Base-by-base conservation (phyloP, 768 basidiomycete genomes). In the Rhizopogon sp. region DNA sequence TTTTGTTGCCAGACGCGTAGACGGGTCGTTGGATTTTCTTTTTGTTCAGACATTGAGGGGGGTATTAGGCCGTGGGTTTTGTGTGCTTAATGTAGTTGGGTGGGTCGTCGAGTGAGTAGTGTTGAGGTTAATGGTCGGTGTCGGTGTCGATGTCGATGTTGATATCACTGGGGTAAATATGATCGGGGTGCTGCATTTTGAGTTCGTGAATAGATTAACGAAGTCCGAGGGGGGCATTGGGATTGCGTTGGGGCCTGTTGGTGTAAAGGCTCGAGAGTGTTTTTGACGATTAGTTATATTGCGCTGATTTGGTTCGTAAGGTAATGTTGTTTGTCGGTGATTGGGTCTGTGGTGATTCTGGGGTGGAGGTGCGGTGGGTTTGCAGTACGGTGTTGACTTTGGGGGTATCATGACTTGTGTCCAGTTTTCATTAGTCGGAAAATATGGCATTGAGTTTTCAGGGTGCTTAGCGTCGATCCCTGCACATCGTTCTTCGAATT, bases 1-100 rank as follows among this genome's bases (percentile, higher is more conserved):
- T 25, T 13, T 7, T 40, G 17, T n/a, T 14, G 37, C 10, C 51
- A 11, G n/a, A 60, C 3, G 2, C 29, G 22, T 45, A 7, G 3
- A 28, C 10, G 20, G 20, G 20, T 20, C 20, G 20, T 20, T 20
- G 20, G 2, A 20, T 13, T 22, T 33, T 9, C 39, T 41, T 20
- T 17, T 37, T 13, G 35, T 58, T 25, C 17, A 39, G 20, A 20
- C 20, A 20, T 20, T 39, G 11, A 14, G 37, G 14, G 13, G 52
- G 73, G 76, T 47, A 76, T 72, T 6, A 39, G 65, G 0, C 50
- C 29, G 0, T 76, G 73, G 6, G 77, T 62, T 2, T 75, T 56
- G 0, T 64, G 20, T 1, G 1, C 20, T 20, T 20, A 2, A 20
- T 25, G 31, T 70, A 60, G 3, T 57, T 2, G 20, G 20, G 20